Evolutionary conservation across 176 grass and related monocot genomes (phyloP).

Genomic region (Oryza glumipatula): DNA sequence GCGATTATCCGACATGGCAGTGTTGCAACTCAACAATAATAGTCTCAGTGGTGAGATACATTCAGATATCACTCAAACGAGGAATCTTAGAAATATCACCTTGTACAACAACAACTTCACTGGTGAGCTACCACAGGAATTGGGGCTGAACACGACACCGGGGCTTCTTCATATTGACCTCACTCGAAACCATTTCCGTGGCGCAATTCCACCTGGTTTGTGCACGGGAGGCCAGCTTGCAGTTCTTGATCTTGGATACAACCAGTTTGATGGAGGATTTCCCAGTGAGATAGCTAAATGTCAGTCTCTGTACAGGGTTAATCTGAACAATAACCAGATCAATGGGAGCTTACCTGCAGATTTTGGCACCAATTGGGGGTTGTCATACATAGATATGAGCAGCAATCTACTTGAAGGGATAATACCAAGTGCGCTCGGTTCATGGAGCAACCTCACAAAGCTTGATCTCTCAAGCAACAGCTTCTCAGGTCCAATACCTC

Average conservation of each 20-base stretch:
- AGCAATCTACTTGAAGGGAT: slow-evolving; percentile 44
- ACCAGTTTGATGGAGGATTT: slow-evolving; percentile 42
- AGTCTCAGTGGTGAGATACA: slow-evolving; percentile 46
- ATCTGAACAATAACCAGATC: slow-evolving; percentile 41
- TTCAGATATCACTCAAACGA: slow-evolving; percentile 45
- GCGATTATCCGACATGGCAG: slow-evolving; percentile 30
- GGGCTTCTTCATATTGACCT: slow-evolving; percentile 46
- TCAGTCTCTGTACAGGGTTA: slow-evolving; percentile 38
- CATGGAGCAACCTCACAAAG: slow-evolving; percentile 54
- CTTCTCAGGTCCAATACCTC: slow-evolving; percentile 49
- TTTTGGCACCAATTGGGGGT: slow-evolving; percentile 2
- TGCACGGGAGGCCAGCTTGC: slow-evolving; percentile 32
- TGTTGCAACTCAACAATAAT: slow-evolving; percentile 50
- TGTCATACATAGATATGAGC: slow-evolving; percentile 56
- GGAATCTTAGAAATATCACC: slow-evolving; percentile 38
- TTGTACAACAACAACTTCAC: slow-evolving; percentile 52
- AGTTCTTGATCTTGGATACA: slow-evolving; percentile 47
- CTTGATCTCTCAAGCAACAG: slow-evolving; percentile 46
- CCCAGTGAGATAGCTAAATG: slow-evolving; percentile 33
- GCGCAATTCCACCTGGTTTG: slow-evolving; percentile 39
- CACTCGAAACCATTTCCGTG: slow-evolving; percentile 44
- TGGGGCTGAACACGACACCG: slow-evolving; percentile 28
- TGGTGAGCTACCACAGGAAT: slow-evolving; percentile 43
- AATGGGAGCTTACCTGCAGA: slow-evolving; percentile 35
- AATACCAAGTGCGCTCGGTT: slow-evolving; percentile 45